Conservation (phyloP, 208 protist genomes). For the Sergeia podlipaevii region DNA sequence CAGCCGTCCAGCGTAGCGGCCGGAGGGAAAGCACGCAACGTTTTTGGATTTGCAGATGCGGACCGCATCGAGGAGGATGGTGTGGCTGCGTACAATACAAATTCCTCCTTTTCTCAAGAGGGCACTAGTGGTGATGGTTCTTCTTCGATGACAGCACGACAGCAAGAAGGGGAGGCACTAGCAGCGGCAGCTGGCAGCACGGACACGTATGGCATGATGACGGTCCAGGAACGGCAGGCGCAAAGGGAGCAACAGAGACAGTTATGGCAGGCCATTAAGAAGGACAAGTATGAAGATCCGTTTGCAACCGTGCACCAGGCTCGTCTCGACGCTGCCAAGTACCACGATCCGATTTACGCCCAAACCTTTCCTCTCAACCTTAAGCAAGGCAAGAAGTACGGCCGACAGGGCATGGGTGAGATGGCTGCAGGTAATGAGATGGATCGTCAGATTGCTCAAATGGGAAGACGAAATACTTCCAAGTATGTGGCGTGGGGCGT, state of each 20-base stretch:
- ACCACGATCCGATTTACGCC: constrained; percentile 64
- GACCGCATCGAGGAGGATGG: constrained; percentile 21
- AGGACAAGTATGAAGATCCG: constrained; percentile 76
- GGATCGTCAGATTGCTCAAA: constrained; percentile 66
- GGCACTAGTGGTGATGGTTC: background rate
- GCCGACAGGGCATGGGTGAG: constrained; percentile 51
- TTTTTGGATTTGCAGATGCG: constrained; percentile 67
- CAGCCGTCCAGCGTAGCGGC: too few species aligned
- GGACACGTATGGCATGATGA: background rate
- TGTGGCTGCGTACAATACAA: too few species aligned
- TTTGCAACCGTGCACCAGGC: constrained; percentile 78
- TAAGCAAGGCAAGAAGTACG: constrained; percentile 72
- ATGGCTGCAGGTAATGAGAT: constrained; percentile 64
- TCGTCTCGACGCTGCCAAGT: constrained; percentile 65
- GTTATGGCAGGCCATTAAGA: constrained; percentile 57
- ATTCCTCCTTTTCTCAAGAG: too few species aligned
- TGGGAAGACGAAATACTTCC: constrained; percentile 14
- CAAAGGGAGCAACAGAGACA: constrained; percentile 17
- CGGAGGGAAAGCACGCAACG: constrained; percentile 23
- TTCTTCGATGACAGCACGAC: background rate
- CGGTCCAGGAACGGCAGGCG: background rate
- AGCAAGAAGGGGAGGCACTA: background rate
- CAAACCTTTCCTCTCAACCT: constrained; percentile 41
- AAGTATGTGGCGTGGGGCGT: constrained; percentile 73
- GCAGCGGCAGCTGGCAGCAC: background rate